phyloP scores from a whole-genome alignment of 1,139 yeast species.

The Yamadazyma spencermartinsiae region DNA sequence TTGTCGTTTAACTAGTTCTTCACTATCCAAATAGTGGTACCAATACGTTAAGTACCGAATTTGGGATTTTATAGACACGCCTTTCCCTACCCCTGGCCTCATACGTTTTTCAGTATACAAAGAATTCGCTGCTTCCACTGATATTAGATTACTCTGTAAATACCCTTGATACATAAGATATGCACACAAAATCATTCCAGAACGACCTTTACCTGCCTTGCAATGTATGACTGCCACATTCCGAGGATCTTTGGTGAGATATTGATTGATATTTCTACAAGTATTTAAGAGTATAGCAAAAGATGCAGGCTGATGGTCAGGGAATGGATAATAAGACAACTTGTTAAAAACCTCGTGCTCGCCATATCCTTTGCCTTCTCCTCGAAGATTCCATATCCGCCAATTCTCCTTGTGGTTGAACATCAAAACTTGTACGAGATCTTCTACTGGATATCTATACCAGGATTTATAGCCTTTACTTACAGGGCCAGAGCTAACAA shows the following conservation, averaged over 20 bases:
- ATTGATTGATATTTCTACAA: conserved; percentile 48
- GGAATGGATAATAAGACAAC: conserved; percentile 52
- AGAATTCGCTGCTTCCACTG: conserved; percentile 47
- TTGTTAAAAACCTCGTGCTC: conserved; percentile 34
- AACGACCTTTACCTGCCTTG: conserved; percentile 88
- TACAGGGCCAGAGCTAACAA: conserved; percentile 78
- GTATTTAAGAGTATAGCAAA: conserved; percentile 47
- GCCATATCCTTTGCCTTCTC: conserved; percentile 55
- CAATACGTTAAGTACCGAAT: conserved; percentile 65
- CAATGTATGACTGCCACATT: conserved; percentile 80
- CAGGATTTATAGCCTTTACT: conserved; percentile 40
- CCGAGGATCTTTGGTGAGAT: conserved; percentile 25
- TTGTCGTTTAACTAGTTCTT: conserved; percentile 4
- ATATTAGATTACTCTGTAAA: conserved; percentile 13
- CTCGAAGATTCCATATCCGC: conserved; percentile 74
- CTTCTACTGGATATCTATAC: conserved; percentile 57
- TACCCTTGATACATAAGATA: conserved; percentile 54
- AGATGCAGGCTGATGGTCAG: conserved; percentile 81
- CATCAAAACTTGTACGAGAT: conserved; percentile 52
- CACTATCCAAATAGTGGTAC: conserved; percentile 28
- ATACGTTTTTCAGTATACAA: conserved; percentile 61
- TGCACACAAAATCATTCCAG: conserved; percentile 77
- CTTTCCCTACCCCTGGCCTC: conserved; percentile 56
- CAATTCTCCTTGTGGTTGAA: conserved; percentile 55
- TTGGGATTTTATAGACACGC: conserved; percentile 76